A percentile compares a stretch with the other conserved stretches of the same genome.
phyloP scores from a whole-genome alignment of 2,329 filamentous ascomycete genomes.

The Paraconiothyrium brasiliense region DNA sequence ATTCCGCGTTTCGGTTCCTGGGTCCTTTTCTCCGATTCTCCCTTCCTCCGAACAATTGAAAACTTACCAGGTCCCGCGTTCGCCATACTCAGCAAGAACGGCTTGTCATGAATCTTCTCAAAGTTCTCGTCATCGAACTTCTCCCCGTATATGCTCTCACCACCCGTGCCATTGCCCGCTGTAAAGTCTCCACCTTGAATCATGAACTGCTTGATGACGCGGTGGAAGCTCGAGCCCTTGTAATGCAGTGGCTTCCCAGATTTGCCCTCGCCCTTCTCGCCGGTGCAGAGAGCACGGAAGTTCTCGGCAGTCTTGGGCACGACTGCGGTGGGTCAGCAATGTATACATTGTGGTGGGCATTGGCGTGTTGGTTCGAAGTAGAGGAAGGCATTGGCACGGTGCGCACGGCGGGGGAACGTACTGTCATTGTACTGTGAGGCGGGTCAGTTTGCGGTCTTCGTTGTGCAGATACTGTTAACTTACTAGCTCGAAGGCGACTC shows the following conservation, averaged over 20 bases:
- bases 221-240: slow-evolving; percentile 92
- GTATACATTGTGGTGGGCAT: not conserved
- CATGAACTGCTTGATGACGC: slow-evolving; percentile 99
- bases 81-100: slow-evolving; percentile 96
- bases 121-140: slow-evolving; percentile 99
- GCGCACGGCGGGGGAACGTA: slow-evolving; percentile 27
- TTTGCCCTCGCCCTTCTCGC: slow-evolving; percentile 88
- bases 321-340: slow-evolving; percentile 53
- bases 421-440: slow-evolving; percentile 54
- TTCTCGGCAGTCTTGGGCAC: slow-evolving; percentile 97
- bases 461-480: slow-evolving; percentile 37
- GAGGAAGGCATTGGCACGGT: not conserved
- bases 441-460: slow-evolving; percentile 22
- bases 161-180: slow-evolving; percentile 90
- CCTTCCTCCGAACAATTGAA: not conserved
- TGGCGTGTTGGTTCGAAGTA: not conserved
- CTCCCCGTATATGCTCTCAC: slow-evolving; percentile 95
- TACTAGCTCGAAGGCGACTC: slow-evolving; percentile 86
- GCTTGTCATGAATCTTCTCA: slow-evolving; percentile 86
- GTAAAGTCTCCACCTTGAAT: slow-evolving; percentile 99
- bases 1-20: not conserved
- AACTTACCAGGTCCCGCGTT: slow-evolving; percentile 85
- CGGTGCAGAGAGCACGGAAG: slow-evolving; percentile 93
- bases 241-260: slow-evolving; percentile 87
- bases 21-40: not conserved